phyloP scores from a whole-genome alignment of 2,329 filamentous ascomycete species.

The Endoconidiophora laricicola region DNA sequence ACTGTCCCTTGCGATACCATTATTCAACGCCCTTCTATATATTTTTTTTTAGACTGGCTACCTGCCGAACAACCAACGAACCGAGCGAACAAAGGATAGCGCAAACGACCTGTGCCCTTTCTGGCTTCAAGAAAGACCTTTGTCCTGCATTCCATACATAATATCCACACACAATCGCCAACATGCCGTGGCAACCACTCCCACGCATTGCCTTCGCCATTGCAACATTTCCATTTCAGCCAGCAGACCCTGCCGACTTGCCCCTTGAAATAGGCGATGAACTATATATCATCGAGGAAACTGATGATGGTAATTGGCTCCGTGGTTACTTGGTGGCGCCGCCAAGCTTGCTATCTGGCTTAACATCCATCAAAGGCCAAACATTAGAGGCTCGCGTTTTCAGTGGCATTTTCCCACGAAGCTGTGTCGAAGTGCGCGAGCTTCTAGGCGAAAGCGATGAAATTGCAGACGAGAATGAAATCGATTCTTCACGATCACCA shows the following conservation, averaged over 20 bases:
- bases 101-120: neutral
- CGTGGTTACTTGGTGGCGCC: constrained; percentile 90
- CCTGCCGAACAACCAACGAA: neutral
- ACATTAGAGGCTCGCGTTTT: constrained; percentile 92
- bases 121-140: neutral
- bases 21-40: neutral
- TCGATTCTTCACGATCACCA: constrained; percentile 14
- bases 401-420: constrained; percentile 92
- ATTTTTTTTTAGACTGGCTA: neutral
- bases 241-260: constrained; percentile 73
- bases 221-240: constrained; percentile 84
- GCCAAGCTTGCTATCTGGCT: constrained; percentile 75
- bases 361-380: constrained; percentile 82
- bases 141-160: neutral
- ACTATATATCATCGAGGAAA: constrained; percentile 96
- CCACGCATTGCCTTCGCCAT: constrained; percentile 96
- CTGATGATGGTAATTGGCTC: constrained; percentile 80
- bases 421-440: constrained; percentile 88
- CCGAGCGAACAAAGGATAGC: neutral
- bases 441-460: constrained; percentile 59
- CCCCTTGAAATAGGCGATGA: constrained; percentile 97
- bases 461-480: constrained; percentile 24
- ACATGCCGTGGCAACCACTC: constrained; percentile 94
- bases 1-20: neutral
- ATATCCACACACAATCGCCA: constrained; percentile 11